Evolutionary conservation across 148 eudicot genomes (phyloP), one percentile per base, ranked within the genome.

Genomic region (Salicornia ramosissima): DNA sequence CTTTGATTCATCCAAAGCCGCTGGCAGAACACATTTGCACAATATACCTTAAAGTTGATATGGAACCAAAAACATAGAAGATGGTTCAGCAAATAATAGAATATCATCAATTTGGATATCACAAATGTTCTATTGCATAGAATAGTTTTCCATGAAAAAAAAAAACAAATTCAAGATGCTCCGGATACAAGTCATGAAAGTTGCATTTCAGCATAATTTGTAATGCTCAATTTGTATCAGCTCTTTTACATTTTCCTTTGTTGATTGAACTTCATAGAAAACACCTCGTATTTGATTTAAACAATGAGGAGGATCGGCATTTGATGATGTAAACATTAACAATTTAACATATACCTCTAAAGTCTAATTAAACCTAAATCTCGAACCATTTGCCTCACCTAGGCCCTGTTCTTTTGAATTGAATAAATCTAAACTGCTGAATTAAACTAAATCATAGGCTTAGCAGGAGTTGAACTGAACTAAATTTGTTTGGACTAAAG

Each of bases 21-120:
- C 87, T 6, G 97, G 97, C 51, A 91, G 96, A 62, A 90, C 96
- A 62, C 96, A 90, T 60, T 88, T 87, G 84, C 96, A 90, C 19
- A 90, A 73, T 49, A 86, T 69, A 80, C 97, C 97, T 91, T 51
- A 72, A 83, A 64, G 46, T 34, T 43, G 70, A 68, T 66, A n/a
- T 30, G 36, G 13, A 42, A 42, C n/a, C n/a, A n/a, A n/a, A 45
- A 49, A 24, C 19, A 54, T 46, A 12, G 25, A 36, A 61, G 13
- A 64, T 26, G 34, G 18, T 30, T 50, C 30, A 68, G 63, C 47
- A n/a, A 59, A 19, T 24, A n/a, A n/a, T n/a, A n/a, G n/a, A n/a
- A n/a, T 13, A 8, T 58, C 2, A 28, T 19, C 36, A 6, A 13
- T 5, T 15, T 40, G 8, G 47, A 61, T 19, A 19, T 36, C 5